Evolutionary conservation across 208 protist species (phyloP), one percentile per base, ranked within the genome.

Genomic region (Leishmania braziliensis): DNA sequence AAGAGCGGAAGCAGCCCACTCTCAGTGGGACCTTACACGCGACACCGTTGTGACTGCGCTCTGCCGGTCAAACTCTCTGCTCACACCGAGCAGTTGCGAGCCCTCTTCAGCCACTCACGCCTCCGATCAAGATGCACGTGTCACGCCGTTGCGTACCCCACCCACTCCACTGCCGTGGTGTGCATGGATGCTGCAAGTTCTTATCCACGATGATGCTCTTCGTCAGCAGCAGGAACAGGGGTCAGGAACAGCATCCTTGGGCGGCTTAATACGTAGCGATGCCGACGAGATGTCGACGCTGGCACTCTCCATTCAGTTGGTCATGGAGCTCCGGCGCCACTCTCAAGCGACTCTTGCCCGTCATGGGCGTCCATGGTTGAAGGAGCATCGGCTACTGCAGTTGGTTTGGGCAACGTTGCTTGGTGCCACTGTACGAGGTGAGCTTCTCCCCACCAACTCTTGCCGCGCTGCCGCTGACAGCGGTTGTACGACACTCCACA

Each of bases 161-260:
- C 14, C 51, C 12, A 5, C 18, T 5, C 9, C 74, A 29, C 50
- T 74, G 50, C 77, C 82, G 8, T 85, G 77, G 82, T 78, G 82
- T 50, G 82, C 56, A 63, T 85, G 82, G 82, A 50, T 85, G 60
- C 63, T 85, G 14, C 82, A 66, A 9, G 63, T 81, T 14, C 82
- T 85, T 9, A 29, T 84, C 33, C 58, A 46, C 60, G 76, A 78
- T 46, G 68, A 54, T 39, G 36, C 33, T 39, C 39, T 5, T 46
- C 43, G 43, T 3, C 75, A 74, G 48, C 53, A 23, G 36, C 68
- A 39, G 33, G 18, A 54, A 56, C 16, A 56, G 36, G 43, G n/a
- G n/a, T 53, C 46, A 1, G 43, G 39, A 54, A 53, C 39, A 16
- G 69, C 46, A n/a, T 53, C 18, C 29, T 73, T 53, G 43, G 46